Conservation (phyloP, 2,329 filamentous ascomycete species). For the Sclerotinia glacialis region DNA sequence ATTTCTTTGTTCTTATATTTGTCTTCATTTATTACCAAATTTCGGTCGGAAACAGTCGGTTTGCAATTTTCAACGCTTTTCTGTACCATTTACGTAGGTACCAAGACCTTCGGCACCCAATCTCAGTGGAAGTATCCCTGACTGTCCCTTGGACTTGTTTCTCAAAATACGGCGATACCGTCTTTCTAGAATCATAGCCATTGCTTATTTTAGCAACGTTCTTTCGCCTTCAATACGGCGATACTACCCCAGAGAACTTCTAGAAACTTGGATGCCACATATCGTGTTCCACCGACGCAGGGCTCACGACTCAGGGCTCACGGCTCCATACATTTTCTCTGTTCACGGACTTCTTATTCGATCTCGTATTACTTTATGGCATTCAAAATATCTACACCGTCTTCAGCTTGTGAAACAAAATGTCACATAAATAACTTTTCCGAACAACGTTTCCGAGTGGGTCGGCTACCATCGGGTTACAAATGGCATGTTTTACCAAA, state of each 20-base stretch:
- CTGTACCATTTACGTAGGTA: background rate
- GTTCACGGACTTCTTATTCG: background rate
- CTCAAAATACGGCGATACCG: background rate
- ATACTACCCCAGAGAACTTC: background rate
- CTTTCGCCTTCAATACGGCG: background rate
- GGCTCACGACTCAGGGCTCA: background rate
- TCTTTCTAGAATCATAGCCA: background rate
- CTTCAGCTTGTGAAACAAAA: background rate
- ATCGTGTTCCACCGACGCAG: background rate
- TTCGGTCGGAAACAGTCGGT: background rate
- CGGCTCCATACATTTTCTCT: background rate
- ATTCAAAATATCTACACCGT: background rate
- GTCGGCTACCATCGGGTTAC: constrained; percentile 1
- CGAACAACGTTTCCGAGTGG: background rate
- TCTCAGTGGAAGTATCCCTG: constrained; percentile 10
- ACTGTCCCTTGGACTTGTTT: background rate
- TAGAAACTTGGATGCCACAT: background rate
- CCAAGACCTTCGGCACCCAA: background rate
- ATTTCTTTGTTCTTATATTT: background rate
- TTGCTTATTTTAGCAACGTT: background rate
- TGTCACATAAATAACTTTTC: background rate
- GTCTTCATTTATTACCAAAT: background rate
- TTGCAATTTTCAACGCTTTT: background rate
- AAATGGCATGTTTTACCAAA: background rate
- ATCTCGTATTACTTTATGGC: background rate